phyloP scores from a whole-genome alignment of 1,139 yeast species.

The Blastobotrys aristatus region DNA sequence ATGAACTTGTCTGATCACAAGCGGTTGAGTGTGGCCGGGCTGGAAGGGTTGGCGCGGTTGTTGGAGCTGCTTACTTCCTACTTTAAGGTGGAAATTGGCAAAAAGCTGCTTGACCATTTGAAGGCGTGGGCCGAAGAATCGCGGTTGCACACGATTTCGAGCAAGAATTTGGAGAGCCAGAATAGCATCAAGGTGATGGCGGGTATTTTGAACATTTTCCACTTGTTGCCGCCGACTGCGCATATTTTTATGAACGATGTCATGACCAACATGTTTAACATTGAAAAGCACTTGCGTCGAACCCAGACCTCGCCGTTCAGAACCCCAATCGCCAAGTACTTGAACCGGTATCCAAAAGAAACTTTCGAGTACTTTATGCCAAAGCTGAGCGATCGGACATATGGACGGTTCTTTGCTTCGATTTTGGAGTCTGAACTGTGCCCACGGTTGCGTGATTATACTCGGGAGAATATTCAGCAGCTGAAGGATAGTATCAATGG shows the following conservation, averaged over 20 bases:
- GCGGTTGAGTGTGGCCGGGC: conserved; percentile 79
- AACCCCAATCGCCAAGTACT: conserved; percentile 80
- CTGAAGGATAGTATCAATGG: conserved; percentile 30
- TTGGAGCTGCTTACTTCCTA: conserved; percentile 84
- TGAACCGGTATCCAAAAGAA: conserved; percentile 77
- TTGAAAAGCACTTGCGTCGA: conserved; percentile 81
- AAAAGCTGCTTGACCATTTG: conserved; percentile 84
- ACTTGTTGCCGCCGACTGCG: conserved; percentile 86
- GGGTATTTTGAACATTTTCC: conserved; percentile 88
- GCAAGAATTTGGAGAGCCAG: conserved; percentile 70
- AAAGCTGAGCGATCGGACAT: conserved; percentile 60
- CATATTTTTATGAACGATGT: conserved; percentile 87
- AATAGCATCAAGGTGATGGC: conserved; percentile 81
- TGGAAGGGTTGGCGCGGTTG: conserved; percentile 85
- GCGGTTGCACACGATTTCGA: conserved; percentile 63
- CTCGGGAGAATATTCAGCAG: conserved; percentile 46
- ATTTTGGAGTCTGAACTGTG: conserved; percentile 60
- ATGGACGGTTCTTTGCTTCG: conserved; percentile 60
- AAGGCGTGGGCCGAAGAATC: conserved; percentile 95
- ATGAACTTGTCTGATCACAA: conserved; percentile 94
- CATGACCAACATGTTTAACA: conserved; percentile 63
- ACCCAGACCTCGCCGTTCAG: conserved; percentile 88
- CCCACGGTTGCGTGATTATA: conserved; percentile 48
- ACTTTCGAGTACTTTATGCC: conserved; percentile 65
- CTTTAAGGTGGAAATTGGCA: conserved; percentile 94